phyloP scores from a whole-genome alignment of 2,329 filamentous ascomycete genomes.

The Colletotrichum sp. region DNA sequence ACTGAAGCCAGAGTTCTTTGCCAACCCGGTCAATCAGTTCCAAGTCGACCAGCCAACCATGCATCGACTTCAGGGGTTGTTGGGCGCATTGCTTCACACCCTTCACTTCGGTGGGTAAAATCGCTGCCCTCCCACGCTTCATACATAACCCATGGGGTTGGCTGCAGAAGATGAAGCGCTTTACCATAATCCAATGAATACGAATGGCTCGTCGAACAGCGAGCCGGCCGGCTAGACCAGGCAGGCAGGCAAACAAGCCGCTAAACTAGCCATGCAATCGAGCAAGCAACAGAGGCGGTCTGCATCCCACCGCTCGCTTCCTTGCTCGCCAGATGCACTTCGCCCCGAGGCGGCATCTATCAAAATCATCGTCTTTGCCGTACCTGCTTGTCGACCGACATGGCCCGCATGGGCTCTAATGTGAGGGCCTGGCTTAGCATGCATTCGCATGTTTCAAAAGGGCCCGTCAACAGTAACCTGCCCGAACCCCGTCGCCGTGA shows the following conservation, averaged over 20 bases:
- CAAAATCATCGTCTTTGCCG: background rate
- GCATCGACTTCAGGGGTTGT: background rate
- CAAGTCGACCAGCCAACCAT: slow-evolving; percentile 13
- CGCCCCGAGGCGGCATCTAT: slow-evolving; percentile 6
- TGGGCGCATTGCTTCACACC: slow-evolving; percentile 7
- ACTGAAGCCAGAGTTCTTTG: background rate
- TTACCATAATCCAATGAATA: background rate
- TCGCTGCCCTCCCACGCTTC: background rate
- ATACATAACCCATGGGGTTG: background rate
- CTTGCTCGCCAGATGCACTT: background rate
- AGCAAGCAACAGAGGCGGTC: slow-evolving; percentile 2
- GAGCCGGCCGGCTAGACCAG: background rate
- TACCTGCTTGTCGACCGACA: background rate
- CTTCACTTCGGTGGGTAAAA: background rate
- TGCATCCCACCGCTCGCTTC: slow-evolving; percentile 7
- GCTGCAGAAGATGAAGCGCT: slow-evolving; percentile 1
- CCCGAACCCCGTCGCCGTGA: background rate
- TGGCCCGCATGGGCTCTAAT: slow-evolving; percentile 1
- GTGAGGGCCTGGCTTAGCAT: background rate
- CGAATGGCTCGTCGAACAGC: background rate
- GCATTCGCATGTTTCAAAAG: slow-evolving; percentile 6
- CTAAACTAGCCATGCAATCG: background rate
- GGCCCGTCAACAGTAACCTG: background rate
- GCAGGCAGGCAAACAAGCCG: background rate
- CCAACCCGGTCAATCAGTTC: background rate